Evolutionary conservation across 805 yeast species (phyloP), one percentile per base, ranked within the genome.

Genomic region (Candida anglica): DNA sequence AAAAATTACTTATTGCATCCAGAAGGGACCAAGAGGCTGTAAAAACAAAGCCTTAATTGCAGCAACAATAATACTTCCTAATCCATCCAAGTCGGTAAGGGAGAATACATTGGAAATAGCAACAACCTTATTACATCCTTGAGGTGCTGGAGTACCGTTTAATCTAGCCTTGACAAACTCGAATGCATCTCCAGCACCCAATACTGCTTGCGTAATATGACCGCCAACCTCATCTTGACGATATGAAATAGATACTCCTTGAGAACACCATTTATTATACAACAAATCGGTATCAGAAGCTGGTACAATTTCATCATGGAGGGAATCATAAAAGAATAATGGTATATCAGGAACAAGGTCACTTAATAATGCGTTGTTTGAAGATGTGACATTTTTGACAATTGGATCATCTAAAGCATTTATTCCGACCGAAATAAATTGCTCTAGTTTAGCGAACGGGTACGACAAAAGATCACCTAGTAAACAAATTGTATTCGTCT

Each of bases 251-350:
- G 36, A 34, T 11, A 53, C 47, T 2, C 60, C 60, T 37, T 46
- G 37, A 5, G 33, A 39, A 34, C 61, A 52, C 46, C 50, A 54
- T 18, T 34, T 40, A 5, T 49, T 41, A 32, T 45, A 58, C 6
- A 44, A 34, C 18, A 40, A 28, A 9, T 42, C 36, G 6, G 43
- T 36, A 21, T 31, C 41, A 2, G 30, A 9, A 28, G 30, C 19
- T 15, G 56, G 56, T 16, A 50, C 43, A 7, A 50, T 38, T 11
- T 34, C 46, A 28, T 52, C 56, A 6, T 35, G 24, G 10, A 19
- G 21, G 6, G 51, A 52, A 11, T 50, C 52, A 36, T 37, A 48
- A 2, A 48, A 33, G 31, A 47, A 51, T 2, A 52, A 23, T 3
- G 56, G 56, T n/a, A 46, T 42, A 22, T 40, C 32, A 2, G 58